These are phyloP conservation scores for Pichia sp. DNA, from an alignment of 1,139 yeast genomes.

Conservation along the genomic window DNA sequence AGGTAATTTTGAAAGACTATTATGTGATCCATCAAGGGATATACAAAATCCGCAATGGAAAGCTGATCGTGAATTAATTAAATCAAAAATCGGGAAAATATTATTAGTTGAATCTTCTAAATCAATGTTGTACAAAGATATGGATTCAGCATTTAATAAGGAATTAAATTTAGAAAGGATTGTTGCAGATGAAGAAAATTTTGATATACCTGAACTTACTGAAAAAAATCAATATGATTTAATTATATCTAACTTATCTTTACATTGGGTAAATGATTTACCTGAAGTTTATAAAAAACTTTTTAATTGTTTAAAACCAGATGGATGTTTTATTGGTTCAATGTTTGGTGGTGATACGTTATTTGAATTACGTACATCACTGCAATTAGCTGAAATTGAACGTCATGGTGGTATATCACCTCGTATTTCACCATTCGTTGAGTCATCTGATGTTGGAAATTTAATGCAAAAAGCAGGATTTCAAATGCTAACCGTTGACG, in stretches of 20 bases:
- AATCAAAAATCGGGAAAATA: conserved; percentile 47
- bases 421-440: conserved; percentile 74
- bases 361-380: conserved; percentile 70
- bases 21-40: conserved; percentile 22
- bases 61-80: conserved; percentile 47
- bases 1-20: conserved; percentile 45
- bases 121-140: conserved; percentile 48
- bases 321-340: conserved; percentile 79
- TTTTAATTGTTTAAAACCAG: conserved; percentile 63
- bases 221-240: conserved; percentile 53
- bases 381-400: conserved; percentile 79
- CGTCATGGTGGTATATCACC: conserved; percentile 77
- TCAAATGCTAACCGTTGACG: conserved; percentile 74
- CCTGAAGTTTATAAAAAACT: conserved; percentile 57
- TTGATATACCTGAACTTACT: conserved; percentile 36
- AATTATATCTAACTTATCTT: conserved; percentile 62
- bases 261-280: conserved; percentile 84
- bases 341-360: conserved; percentile 82
- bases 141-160: conserved; percentile 35
- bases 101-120: conserved; percentile 65
- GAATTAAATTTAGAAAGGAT: conserved; percentile 41
- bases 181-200: conserved; percentile 64
- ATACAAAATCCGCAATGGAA: conserved; percentile 33
- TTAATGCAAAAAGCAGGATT: conserved; percentile 71
- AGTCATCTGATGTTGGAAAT: conserved; percentile 69